Evolutionary conservation across 78 protist genomes (phyloP).

Genomic region (Thecamonas trahens): DNA sequence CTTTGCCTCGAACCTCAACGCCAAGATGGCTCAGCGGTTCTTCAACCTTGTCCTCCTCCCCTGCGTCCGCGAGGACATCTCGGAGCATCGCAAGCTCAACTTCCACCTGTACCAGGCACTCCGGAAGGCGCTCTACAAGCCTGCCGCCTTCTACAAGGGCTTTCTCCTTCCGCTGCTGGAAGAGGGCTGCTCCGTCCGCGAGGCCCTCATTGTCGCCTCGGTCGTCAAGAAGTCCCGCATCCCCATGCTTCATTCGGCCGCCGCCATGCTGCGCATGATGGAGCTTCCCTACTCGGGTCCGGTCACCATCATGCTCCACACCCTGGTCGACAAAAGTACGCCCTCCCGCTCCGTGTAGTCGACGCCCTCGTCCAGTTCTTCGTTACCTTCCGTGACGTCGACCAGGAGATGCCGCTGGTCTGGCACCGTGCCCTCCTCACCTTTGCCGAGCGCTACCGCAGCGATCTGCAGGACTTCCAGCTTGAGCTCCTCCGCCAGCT

Average conservation of each 20-base stretch:
- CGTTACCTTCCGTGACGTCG: conserved; percentile 15
- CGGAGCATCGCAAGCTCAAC: conserved; percentile 67
- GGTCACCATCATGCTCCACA: conserved; percentile 48
- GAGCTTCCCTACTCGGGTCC: conserved; percentile 22
- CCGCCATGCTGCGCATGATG: conserved; percentile 64
- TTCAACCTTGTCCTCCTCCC: conserved; percentile 87
- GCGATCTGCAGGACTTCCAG: no score
- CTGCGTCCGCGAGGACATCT: conserved; percentile 68
- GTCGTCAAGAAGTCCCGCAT: conserved; percentile 54
- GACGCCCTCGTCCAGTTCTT: conserved; percentile 75
- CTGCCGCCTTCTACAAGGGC: conserved; percentile 94
- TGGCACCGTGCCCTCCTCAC: conserved; percentile 86
- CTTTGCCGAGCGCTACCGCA: conserved; percentile 79
- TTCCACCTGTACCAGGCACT: conserved; percentile 80
- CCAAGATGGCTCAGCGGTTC: conserved; percentile 81
- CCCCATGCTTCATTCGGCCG: conserved; percentile 76
- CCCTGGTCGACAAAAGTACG: conserved; percentile 81
- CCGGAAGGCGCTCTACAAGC: conserved; percentile 78
- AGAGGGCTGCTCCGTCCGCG: conserved; percentile 25
- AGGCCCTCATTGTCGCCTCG: conserved; percentile 49
- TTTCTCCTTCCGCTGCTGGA: conserved; percentile 85
- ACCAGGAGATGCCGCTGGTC: conserved; percentile 68
- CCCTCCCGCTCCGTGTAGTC: conserved; percentile 83
- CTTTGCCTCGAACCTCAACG: conserved; percentile 73
- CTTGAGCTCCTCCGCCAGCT: no score